Evolutionary conservation across 2,329 filamentous ascomycete species (phyloP).

Genomic region (Cadophora malorum): DNA sequence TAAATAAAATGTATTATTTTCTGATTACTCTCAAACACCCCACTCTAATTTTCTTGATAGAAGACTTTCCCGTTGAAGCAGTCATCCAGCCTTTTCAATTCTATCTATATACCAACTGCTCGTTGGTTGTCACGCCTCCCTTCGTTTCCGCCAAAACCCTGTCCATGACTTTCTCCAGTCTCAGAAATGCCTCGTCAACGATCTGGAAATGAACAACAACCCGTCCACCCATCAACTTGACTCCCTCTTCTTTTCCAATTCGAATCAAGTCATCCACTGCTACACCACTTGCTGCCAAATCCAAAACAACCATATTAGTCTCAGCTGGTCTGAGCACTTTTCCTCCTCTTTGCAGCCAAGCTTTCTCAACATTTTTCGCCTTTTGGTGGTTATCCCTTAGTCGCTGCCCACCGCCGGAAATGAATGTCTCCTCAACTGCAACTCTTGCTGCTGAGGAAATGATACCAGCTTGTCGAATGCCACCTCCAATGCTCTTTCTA

Average conservation of each 20-base stretch:
- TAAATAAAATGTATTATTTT: too few species aligned
- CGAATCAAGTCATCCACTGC: slow-evolving; percentile 58
- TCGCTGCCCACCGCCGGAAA: slow-evolving; percentile 62
- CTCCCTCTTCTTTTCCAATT: slow-evolving; percentile 60
- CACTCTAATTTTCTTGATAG: too few species aligned
- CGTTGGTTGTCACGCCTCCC: background rate
- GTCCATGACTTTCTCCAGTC: slow-evolving; percentile 17
- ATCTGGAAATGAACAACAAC: slow-evolving; percentile 75
- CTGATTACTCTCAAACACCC: too few species aligned
- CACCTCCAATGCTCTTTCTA: slow-evolving; percentile 82
- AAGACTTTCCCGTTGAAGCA: too few species aligned
- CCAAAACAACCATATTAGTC: slow-evolving; percentile 79
- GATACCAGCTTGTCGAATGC: slow-evolving; percentile 76
- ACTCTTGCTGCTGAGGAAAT: slow-evolving; percentile 78
- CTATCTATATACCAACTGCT: slow-evolving; percentile 17
- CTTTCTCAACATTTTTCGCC: slow-evolving; percentile 64
- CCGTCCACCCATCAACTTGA: slow-evolving; percentile 62
- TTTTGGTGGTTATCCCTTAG: slow-evolving; percentile 64
- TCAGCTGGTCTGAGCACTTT: slow-evolving; percentile 66
- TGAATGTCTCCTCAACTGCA: slow-evolving; percentile 80
- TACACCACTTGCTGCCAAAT: slow-evolving; percentile 62
- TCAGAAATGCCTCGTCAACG: slow-evolving; percentile 60
- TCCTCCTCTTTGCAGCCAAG: slow-evolving; percentile 68
- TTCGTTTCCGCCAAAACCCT: background rate
- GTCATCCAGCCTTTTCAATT: background rate